A percentile compares a stretch with the other conserved stretches of the same genome.
These are phyloP conservation scores for Aegilops bicornis DNA, from an alignment of 176 grass and related monocot genomes.

Conservation along the genomic window DNA sequence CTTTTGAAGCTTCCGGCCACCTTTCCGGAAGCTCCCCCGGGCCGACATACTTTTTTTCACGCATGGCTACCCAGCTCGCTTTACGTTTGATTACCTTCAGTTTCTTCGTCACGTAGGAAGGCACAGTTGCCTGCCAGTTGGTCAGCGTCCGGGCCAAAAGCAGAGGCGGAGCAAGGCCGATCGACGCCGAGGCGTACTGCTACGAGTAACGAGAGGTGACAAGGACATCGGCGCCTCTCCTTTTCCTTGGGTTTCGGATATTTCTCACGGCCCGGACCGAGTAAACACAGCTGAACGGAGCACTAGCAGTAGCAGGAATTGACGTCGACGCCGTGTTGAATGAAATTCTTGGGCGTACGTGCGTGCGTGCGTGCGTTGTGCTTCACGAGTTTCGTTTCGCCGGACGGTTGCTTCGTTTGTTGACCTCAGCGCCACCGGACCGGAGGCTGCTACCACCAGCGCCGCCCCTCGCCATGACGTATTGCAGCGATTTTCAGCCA, in stretches of 20 bases:
- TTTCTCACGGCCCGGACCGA: background rate
- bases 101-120: background rate
- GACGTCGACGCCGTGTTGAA: constrained; percentile 21
- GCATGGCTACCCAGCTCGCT: background rate
- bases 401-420: background rate
- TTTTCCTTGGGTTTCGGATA: background rate
- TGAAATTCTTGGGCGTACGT: too few relatives aligned
- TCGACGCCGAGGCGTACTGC: too few relatives aligned
- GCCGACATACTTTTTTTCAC: background rate
- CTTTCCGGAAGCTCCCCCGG: constrained; percentile 51
- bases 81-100: background rate
- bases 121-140: background rate
- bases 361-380: background rate
- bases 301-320: background rate
- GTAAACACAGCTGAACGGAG: constrained; percentile 12
- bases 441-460: background rate
- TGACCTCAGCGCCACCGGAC: background rate
- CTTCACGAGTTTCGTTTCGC: background rate
- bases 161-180: background rate
- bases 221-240: background rate
- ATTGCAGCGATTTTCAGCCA: background rate
- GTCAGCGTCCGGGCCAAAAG: background rate
- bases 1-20: constrained; percentile 49
- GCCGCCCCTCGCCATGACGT: too few relatives aligned
- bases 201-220: background rate